Evolutionary conservation across 495 filamentous ascomycete species (phyloP), one percentile per base, ranked within the genome.

Genomic region (Podospora appendiculata): DNA sequence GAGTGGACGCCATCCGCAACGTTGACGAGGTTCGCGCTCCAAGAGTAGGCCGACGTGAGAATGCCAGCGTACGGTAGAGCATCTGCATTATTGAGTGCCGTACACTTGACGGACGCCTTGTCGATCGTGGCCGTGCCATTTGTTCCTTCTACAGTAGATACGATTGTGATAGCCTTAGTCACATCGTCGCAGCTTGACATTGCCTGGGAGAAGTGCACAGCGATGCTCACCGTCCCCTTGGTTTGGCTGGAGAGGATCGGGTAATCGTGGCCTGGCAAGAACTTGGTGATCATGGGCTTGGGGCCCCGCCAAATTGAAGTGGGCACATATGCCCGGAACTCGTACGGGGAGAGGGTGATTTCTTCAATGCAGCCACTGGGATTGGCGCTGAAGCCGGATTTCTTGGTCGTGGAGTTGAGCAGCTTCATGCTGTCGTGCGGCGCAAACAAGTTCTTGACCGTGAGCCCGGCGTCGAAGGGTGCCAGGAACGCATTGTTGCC

Each of bases 371-470:
- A 86, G 11, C 82, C 84, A 52, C 80, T 82, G n/a, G 38, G 17
- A 13, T 18, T 32, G 18, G 38, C 12, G 48, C 48, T 42, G 16
- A 50, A 50, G 3, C 48, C 48, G 8, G 36, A 41, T 16, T 41
- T 41, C 39, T 34, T 50, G 1, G 9, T 35, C 4, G 13, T n/a
- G 5, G 48, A 16, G 13, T 5, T 32, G 17, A 13, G 41, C 11
- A 51, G 41, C 41, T 10, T 36, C 9, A 51, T 44, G 57, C 84
- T 80, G 40, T 88, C 83, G 54, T 81, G 80, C 1, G 84, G 84
- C 52, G 76, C 81, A 61, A 86, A 84, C n/a, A 88, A 63, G 60
- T 85, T 88, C 58, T 78, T 79, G 57, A 87, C 81, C 0, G 76
- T 83, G n/a, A 72, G 80, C 12, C 73, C 75, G 0, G 69, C 65